phyloP scores from a whole-genome alignment of 2,329 filamentous ascomycete species.

The Cryphonectria parasitica region DNA sequence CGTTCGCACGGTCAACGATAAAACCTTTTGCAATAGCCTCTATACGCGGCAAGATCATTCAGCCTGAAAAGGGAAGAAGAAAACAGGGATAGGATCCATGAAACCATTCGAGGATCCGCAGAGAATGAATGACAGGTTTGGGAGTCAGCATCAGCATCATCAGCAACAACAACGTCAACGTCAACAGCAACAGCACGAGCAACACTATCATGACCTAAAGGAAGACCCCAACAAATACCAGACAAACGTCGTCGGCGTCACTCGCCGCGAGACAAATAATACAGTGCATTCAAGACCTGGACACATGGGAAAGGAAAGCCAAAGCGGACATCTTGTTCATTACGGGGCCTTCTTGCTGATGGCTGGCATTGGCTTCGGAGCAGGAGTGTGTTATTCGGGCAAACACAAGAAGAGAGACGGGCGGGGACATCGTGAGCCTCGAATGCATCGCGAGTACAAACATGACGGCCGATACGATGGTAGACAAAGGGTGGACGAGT shows the following conservation, averaged over 20 bases:
- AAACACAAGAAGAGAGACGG: background rate
- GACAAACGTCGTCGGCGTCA: background rate
- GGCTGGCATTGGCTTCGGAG: constrained; percentile 5
- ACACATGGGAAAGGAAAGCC: background rate
- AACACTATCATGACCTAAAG: background rate
- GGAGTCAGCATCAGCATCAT: background rate
- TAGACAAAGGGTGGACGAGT: background rate
- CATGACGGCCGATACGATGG: background rate
- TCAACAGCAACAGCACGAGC: background rate
- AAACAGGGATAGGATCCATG: background rate
- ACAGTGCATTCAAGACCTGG: background rate
- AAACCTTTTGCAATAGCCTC: background rate
- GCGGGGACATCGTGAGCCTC: background rate
- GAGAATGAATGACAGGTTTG: background rate
- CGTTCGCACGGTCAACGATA: background rate
- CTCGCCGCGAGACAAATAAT: background rate
- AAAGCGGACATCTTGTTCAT: background rate
- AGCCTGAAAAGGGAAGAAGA: background rate
- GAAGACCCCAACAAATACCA: background rate
- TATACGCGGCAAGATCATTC: background rate
- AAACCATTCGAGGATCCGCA: background rate
- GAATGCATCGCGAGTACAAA: background rate
- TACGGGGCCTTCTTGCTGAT: background rate
- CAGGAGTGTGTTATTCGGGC: background rate
- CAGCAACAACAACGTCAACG: background rate